Evolutionary conservation across 768 basidiomycete species (phyloP), one percentile per base, ranked within the genome.

Genomic region (Podaxis sp.): DNA sequence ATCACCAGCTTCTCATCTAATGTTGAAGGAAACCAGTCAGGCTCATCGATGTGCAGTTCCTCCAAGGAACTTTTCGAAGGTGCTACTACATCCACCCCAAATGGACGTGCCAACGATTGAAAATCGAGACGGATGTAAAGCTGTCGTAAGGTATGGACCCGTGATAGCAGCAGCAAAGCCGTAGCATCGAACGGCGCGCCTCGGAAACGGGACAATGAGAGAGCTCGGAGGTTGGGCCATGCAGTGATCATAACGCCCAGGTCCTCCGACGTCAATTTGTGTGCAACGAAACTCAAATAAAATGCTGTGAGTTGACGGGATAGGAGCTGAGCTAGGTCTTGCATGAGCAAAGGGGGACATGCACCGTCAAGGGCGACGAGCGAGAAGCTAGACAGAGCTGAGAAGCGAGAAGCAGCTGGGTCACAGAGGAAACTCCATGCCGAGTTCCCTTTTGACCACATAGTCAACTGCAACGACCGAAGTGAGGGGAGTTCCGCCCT

Each of bases 351-450:
- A 17, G 12, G 12, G 40, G 1, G 40, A 17, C 40, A 12, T 17
- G 3, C 40, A 25, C 5, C 3, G 73, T 79, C 66, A 81, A 80
- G 80, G 62, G 6, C 27, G 27, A 27, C 27, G 27, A 27, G 27
- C 27, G 27, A 27, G 27, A 27, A 27, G 27, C 0, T 27, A 5
- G 27, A 27, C 27, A 27, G 4, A 27, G 27, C 27, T 27, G 27
- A 27, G 27, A 27, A 27, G 4, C 4, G 27, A 27, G 27, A 27
- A 27, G 5, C 27, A 27, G 27, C 27, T 27, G 27, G 27, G 27
- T 27, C 27, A 27, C 27, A 7, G 27, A 27, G 27, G 27, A 27
- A 27, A 27, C 27, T 7, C 27, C 27, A 27, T 27, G 27, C 27
- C 27, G 27, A 27, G 27, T 6, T 6, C 27, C 27, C 27, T 6